Percentiles rank a stretch among this genome's conserved stretches.
Conservation (phyloP, 768 basidiomycete genomes). For the Suillus alpinus region DNA sequence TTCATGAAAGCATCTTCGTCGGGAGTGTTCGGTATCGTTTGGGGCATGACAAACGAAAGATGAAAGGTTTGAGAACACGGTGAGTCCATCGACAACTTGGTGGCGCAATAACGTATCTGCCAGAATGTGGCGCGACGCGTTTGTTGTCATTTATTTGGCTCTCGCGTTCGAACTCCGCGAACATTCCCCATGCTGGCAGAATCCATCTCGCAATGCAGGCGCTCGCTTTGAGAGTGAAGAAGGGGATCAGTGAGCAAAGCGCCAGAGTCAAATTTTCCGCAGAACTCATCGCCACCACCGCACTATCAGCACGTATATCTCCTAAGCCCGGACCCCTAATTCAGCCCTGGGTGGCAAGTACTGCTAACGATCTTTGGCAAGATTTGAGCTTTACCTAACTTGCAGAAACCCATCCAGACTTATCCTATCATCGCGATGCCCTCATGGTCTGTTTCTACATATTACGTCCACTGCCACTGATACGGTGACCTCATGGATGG, state of each 20-base stretch:
- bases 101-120: background rate
- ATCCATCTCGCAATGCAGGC: background rate
- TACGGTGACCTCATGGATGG: background rate
- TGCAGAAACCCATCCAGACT: background rate
- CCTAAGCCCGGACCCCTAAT: background rate
- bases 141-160: background rate
- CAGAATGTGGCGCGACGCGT: constrained; percentile 3
- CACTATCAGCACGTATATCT: background rate
- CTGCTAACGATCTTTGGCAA: background rate
- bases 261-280: background rate
- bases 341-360: background rate
- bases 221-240: background rate
- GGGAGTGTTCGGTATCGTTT: constrained; percentile 30
- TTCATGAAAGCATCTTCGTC: constrained; percentile 64
- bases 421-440: background rate
- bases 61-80: background rate
- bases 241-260: too few species aligned
- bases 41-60: constrained; percentile 29
- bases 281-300: too few species aligned
- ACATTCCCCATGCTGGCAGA: background rate
- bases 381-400: background rate
- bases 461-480: background rate
- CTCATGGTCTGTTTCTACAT: background rate
- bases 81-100: background rate
- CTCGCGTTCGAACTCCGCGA: constrained; percentile 1